phyloP scores from a whole-genome alignment of 1,284 basidiomycete genomes.

The Trichosporon faecale region DNA sequence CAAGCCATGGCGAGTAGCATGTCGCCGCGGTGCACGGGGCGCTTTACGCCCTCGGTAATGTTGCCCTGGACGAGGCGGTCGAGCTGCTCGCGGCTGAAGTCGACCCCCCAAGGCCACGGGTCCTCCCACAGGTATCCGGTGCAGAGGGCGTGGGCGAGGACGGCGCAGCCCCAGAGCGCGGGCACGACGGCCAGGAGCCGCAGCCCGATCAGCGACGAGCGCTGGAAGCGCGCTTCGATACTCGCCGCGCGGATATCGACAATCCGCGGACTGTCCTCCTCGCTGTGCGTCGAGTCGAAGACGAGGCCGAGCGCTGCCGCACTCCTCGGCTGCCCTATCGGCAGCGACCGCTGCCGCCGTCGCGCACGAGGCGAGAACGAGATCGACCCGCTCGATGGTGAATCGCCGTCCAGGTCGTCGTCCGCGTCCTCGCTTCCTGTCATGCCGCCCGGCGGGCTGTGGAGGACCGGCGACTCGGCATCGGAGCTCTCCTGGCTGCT shows the following conservation, averaged over 20 bases:
- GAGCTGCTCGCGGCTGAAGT: constrained; percentile 40
- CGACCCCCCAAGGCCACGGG: constrained; percentile 49
- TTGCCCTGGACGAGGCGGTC: constrained; percentile 38
- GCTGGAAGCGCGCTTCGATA: constrained; percentile 34
- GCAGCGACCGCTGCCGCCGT: not conserved
- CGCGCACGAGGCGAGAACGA: constrained; percentile 38
- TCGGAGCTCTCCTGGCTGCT: constrained; percentile 12
- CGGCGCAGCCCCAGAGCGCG: constrained; percentile 40
- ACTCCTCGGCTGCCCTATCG: not conserved
- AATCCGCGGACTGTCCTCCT: not conserved
- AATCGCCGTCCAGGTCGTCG: constrained; percentile 42
- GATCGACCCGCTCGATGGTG: constrained; percentile 40
- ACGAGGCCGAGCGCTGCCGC: not conserved
- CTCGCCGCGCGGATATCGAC: constrained; percentile 20
- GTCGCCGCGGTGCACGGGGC: constrained; percentile 33
- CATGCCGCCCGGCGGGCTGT: constrained; percentile 27
- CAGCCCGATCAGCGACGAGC: constrained; percentile 35
- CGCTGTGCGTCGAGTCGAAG: constrained; percentile 15
- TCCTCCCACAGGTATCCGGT: constrained; percentile 39
- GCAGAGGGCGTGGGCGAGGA: constrained; percentile 35
- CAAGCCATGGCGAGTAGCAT: constrained; percentile 44
- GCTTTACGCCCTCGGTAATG: constrained; percentile 31
- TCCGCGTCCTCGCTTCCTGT: constrained; percentile 45
- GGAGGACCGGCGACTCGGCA: constrained; percentile 28
- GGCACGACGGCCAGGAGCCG: constrained; percentile 45